Base-by-base conservation (phyloP, 2,329 filamentous ascomycete genomes). In the Alternaria burnsii region DNA sequence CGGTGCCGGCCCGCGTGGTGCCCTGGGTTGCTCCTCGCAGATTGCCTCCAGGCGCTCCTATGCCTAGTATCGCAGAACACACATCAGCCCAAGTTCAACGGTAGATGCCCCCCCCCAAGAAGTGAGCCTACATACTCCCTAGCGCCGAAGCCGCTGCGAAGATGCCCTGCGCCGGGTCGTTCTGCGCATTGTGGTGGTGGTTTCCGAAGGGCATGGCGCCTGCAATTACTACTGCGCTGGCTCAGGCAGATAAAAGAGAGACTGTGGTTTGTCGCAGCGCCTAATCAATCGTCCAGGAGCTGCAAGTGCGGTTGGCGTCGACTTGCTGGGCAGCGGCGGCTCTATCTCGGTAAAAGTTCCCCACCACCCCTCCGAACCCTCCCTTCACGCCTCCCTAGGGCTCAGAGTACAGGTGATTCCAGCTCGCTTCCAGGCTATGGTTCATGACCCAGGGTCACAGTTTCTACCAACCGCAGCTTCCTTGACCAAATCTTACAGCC, bases 61-160 rank as follows among this genome's bases (percentile, higher is more conserved):
- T 80, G 59, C 81, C 60, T 62, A 36, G 11, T 10, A n/a, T 38
- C 34, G 40, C 12, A 42, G 9, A 26, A 50, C 34, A 55, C 30
- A 42, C 38, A 54, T 62, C 57, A 62, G 60, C 22, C 42, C 20
- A 30, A 40, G 52, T 56, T 34, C 46, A 60, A 28, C 32, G 5
- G 16, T n/a, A 12, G 52, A 34, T 38, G 46, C 52, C 34, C 44
- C 26, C 34, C 44, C 26, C n/a, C n/a, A n/a, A 20, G 46, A 50
- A 20, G 38, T 22, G 38, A 22, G 54, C 56, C 36, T 59, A 62
- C 60, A 36, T 62, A 62, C 60, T 81, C 72, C 79, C 82, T 70
- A 84, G 70, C 52, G 81, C 77, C 63, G 82, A 79, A 30, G 81
- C 79, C 24, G 82, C 79, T 52, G 81, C 79, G 63, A 79, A 82